Evolutionary conservation across 768 basidiomycete species (phyloP).

Genomic region (Lactarius indigo): DNA sequence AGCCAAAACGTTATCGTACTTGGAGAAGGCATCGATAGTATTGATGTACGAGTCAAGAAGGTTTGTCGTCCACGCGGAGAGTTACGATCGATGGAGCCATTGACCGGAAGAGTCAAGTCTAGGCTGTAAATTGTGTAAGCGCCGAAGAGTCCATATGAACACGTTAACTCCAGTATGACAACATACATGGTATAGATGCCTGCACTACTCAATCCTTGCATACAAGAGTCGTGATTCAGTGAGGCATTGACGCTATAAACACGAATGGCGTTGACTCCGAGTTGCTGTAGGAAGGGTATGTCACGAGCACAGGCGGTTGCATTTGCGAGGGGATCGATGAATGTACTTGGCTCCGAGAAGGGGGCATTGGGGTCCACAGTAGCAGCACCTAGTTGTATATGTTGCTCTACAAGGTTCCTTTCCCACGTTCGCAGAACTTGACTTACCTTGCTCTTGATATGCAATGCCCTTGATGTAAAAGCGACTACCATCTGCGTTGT

Average conservation of each 20-base stretch:
- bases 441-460: constrained; percentile 76
- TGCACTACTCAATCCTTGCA: constrained; percentile 69
- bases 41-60: constrained; percentile 72
- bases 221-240: constrained; percentile 83
- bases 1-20: constrained; percentile 87
- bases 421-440: constrained; percentile 27
- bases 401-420: not conserved
- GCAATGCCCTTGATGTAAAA: constrained; percentile 90
- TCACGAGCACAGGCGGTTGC: constrained; percentile 70
- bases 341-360: constrained; percentile 71
- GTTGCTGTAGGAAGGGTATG: constrained; percentile 67
- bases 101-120: constrained; percentile 79
- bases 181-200: constrained; percentile 89
- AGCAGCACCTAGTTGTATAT: not conserved
- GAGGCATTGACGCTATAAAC: constrained; percentile 84
- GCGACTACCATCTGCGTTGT: constrained; percentile 64
- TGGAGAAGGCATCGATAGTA: constrained; percentile 75
- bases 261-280: constrained; percentile 78
- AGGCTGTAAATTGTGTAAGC: constrained; percentile 47
- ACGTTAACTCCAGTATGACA: not conserved
- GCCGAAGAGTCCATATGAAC: not conserved
- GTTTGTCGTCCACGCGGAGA: constrained; percentile 73
- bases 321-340: constrained; percentile 75
- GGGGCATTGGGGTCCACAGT: constrained; percentile 25
- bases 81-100: constrained; percentile 77